Base-by-base conservation (phyloP, 2,329 filamentous ascomycete genomes). In the Trichoderma endophyticum region DNA sequence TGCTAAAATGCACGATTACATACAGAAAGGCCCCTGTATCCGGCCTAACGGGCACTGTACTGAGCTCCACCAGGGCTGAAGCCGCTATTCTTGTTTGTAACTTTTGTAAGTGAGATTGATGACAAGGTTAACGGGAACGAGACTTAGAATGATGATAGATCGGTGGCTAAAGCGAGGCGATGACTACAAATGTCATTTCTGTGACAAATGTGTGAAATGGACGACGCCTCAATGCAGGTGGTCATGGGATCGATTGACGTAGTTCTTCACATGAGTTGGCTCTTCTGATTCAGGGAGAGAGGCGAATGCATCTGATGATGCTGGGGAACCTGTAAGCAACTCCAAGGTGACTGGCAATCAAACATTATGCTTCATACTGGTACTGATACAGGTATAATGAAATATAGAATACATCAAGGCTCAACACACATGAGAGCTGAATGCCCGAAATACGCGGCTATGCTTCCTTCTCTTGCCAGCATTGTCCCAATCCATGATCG, bases 401-500 rank as follows among this genome's bases (percentile, higher is more conserved):
- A 51, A 51, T 51, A 51, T 21, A 51, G 28, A 48, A 18, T 54
- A 24, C 14, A 15, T 69, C 66, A 69, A 8, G 66, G 91, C 75
- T 85, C 84, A 62, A 97, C 81, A 81, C 95, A 97, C 82, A 97
- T 88, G 71, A 95, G 80, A 4, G 94, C 90, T 77, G 95, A 89
- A 70, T 94, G 91, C 2, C 95, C 95, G 84, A 98, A 98, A 14
- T 88, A 82, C 66, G 83, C 80, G 18, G 86, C 82, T 11, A 97
- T 85, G 74, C 89, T 95, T 1, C 92, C 93, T 80, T 97, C 93
- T 73, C 89, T 86, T 60, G 85, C 82, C 61, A 97, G 83, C 88
- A 98, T 92, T 7, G 86, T 86, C 11, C 90, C 89, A 72, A 98
- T 86, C 94, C 95, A 98, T 61, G 88, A 83, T 75, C 93, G 89